phyloP scores from a whole-genome alignment of 2,329 filamentous ascomycete species.

The Neodidymelliopsis sp. region DNA sequence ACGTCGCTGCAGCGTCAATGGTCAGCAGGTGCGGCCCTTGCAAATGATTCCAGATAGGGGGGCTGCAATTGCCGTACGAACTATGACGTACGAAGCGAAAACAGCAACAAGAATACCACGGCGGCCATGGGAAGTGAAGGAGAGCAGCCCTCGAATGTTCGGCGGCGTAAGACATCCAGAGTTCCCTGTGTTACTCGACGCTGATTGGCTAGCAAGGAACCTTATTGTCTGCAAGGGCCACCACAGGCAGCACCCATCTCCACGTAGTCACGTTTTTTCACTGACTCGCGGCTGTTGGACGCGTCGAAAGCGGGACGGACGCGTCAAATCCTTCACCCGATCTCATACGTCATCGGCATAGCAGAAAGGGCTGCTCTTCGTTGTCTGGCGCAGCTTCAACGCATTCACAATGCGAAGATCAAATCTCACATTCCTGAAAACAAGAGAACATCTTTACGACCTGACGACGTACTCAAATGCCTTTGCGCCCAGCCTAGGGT shows the following conservation, averaged over 20 bases:
- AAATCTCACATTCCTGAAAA: no score
- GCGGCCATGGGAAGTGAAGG: conserved; percentile 24
- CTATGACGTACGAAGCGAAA: conserved; percentile 21
- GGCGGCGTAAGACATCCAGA: conserved; percentile 26
- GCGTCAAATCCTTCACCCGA: background rate
- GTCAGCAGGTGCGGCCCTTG: conserved; percentile 18
- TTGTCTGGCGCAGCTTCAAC: background rate
- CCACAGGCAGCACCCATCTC: conserved; percentile 17
- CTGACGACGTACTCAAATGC: no score
- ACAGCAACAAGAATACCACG: conserved; percentile 15
- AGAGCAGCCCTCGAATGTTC: conserved; percentile 23
- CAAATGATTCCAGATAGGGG: background rate
- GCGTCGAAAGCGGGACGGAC: background rate
- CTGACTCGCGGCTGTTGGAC: conserved; percentile 9
- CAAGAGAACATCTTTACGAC: no score
- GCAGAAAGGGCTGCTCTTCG: background rate
- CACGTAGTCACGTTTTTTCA: conserved; percentile 16
- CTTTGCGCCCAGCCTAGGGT: no score
- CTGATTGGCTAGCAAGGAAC: conserved; percentile 11
- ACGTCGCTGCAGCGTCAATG: conserved; percentile 17
- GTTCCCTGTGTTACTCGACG: background rate
- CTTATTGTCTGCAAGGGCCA: conserved; percentile 7
- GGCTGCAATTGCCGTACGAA: conserved; percentile 21
- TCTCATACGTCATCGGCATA: background rate
- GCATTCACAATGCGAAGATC: no score